Base-by-base conservation (phyloP, 2,329 filamentous ascomycete genomes). In the Talaromyces sp. region DNA sequence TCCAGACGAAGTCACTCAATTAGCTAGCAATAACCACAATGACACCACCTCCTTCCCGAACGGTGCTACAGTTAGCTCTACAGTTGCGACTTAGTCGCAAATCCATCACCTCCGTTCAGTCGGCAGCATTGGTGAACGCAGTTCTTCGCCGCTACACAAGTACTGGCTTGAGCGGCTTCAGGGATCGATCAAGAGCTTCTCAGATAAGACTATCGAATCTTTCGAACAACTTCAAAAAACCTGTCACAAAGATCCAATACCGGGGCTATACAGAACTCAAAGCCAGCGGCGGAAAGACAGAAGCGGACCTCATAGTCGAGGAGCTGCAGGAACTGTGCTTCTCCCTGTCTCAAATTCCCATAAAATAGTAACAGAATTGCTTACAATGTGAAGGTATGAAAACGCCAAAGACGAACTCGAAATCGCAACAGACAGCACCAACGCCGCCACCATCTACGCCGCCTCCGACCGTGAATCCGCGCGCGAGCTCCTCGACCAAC, bases 361-460 rank as follows among this genome's bases (percentile, higher is more conserved):
- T 31, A 7, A 31, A 5, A 31, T 6, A 1, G 27, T 31, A 31
- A 31, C 27, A 0, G 27, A 31, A 31, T 31, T 6, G 27, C 41
- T 43, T 27, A 35, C 1, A 63, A 41, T 3, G 2, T 19, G n/a
- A 71, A 57, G 78, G 56, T 81, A 81, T 67, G 77, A 79, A 63
- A 77, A 77, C 0, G 79, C 81, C 3, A 76, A 77, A 65, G 81
- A 83, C 68, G 81, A 83, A 69, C 81, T 82, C 64, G 81, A 83
- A 72, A 82, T 83, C 67, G 81, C 81, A 3, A 76, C 76, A 0
- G 81, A 83, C 63, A 81, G 79, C 67, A 82, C 81, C 1, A 76
- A 81, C 47, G 73, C 72, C 35, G 72, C 76, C 1, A 79, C 80
- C 2, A 78, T 81, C 63, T 83, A 82, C 70, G 81, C 80, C 1